phyloP scores from a whole-genome alignment of 805 yeast genomes.

The Candida xyloterini region DNA sequence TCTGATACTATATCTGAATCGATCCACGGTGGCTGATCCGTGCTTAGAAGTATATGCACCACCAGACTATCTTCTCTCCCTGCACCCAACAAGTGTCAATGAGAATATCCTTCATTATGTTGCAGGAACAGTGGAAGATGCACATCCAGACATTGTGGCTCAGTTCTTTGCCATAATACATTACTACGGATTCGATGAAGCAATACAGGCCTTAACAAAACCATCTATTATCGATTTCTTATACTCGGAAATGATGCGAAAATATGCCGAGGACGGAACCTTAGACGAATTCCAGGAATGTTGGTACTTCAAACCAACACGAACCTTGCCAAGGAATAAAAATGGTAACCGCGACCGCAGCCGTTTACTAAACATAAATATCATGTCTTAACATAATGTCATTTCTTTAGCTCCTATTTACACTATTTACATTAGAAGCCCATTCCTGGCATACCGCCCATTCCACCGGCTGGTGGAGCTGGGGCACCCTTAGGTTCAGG shows the following conservation, averaged over 20 bases:
- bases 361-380: background rate
- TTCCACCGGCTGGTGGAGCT: slow-evolving; percentile 58
- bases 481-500: slow-evolving; percentile 70
- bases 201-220: background rate
- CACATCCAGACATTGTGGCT: background rate
- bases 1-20: background rate
- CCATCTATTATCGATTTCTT: background rate
- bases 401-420: slow-evolving; percentile 6
- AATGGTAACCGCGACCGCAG: too few species aligned
- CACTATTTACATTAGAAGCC: slow-evolving; percentile 23
- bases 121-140: background rate
- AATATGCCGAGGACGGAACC: background rate
- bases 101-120: background rate
- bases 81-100: background rate
- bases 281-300: background rate
- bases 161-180: background rate
- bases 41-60: background rate
- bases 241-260: background rate
- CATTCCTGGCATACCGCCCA: slow-evolving; percentile 41
- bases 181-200: background rate
- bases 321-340: background rate
- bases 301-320: background rate
- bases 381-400: background rate
- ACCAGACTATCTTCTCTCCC: background rate
- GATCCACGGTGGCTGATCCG: background rate